phyloP scores from a whole-genome alignment of 2,329 filamentous ascomycete species.

The Leptodontidium sp. region DNA sequence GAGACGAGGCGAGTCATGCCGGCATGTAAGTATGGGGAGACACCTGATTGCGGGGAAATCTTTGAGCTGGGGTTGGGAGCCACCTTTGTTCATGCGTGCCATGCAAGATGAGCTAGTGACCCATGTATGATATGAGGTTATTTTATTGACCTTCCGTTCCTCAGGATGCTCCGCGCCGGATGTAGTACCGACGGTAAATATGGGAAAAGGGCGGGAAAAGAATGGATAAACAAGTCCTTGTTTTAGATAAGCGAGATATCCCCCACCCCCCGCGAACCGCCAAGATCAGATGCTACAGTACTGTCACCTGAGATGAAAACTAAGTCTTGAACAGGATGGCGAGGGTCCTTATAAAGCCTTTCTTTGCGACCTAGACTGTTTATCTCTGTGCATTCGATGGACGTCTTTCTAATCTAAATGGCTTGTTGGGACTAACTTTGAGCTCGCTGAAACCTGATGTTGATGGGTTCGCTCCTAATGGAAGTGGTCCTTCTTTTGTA shows the following conservation, averaged over 20 bases:
- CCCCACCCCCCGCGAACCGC: background rate
- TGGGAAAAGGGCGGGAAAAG: conserved; percentile 8
- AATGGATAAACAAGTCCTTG: background rate
- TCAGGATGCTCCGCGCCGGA: conserved; percentile 9
- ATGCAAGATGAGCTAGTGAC: background rate
- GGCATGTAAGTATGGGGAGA: background rate
- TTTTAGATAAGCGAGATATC: background rate
- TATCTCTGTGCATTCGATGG: background rate
- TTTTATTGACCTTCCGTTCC: background rate
- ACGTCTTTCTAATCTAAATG: background rate
- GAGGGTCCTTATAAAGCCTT: too few relatives aligned
- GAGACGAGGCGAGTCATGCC: background rate
- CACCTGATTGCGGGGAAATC: conserved; percentile 8
- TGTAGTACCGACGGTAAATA: conserved; percentile 13
- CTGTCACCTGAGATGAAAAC: background rate
- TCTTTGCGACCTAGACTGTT: too few relatives aligned
- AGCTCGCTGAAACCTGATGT: too few relatives aligned
- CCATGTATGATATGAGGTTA: background rate
- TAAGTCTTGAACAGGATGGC: background rate
- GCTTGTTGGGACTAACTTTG: too few relatives aligned
- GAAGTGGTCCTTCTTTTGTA: too few relatives aligned
- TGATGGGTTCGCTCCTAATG: too few relatives aligned
- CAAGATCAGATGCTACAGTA: background rate
- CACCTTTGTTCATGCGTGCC: background rate
- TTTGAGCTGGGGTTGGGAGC: background rate